Evolutionary conservation across 2,329 filamentous ascomycete genomes (phyloP), one percentile per base, ranked within the genome.

Genomic region (Cordyceps militaris): DNA sequence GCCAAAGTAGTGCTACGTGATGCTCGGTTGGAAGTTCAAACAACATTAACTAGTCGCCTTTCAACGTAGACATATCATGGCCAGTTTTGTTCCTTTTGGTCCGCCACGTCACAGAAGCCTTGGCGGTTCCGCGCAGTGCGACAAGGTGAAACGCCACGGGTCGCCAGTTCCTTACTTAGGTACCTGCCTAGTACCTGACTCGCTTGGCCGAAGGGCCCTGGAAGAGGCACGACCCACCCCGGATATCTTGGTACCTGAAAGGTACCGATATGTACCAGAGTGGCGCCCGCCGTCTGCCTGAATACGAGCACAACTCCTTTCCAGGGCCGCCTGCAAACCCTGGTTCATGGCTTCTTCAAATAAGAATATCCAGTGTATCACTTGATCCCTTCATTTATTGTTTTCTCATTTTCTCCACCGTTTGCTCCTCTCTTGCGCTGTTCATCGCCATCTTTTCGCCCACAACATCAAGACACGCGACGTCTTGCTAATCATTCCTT

Each of bases 271-370:
- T 21, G 38, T 42, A 42, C 8, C 38, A 21, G 9, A 38, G 52
- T 55, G 52, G 52, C 52, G 30, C 52, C 30, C 10, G n/a, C 30
- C 52, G 30, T 42, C 30, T 6, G n/a, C 30, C 23, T 46, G 55
- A 58, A 58, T 54, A 54, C 49, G 56, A 54, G 56, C 52, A 48
- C 49, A 30, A 32, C 56, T 56, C 54, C 54, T 49, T 49, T 56
- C 23, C 34, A 30, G 16, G 26, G n/a, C 42, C 32, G 14, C 24
- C 36, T 16, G 24, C 34, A 34, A 34, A 16, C 32, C 49, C 40
- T 26, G 26, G 23, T 6, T 21, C 10, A 19, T 11, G 24, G 38
- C 38, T 14, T 42, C 21, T 26, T 42, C 14, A 46, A 36, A 24
- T 55, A 32, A 32, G 11, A 42, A 21, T 42, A 42, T 21, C 40